Evolutionary conservation across 371 early-diverging fungal species (phyloP).

Genomic region (Zopfochytrium polystomum): DNA sequence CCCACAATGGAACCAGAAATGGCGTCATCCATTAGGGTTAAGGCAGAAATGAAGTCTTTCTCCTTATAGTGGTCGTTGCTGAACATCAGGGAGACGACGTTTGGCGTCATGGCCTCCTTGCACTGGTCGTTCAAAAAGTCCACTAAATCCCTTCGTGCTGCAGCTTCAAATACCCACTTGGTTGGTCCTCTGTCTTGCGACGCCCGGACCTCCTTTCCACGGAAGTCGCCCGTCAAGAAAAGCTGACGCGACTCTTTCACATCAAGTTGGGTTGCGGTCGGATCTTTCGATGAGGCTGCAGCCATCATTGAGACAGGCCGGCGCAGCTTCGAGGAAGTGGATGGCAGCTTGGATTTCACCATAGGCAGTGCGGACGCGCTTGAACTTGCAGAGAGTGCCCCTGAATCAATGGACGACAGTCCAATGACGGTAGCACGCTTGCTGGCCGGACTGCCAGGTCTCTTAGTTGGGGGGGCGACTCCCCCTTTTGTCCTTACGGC

Average conservation of each 20-base stretch:
- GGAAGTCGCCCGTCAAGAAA: conserved; percentile 60
- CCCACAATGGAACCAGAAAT: conserved; percentile 9
- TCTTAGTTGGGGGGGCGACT: no score
- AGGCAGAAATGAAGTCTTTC: conserved; percentile 62
- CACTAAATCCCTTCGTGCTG: conserved; percentile 66
- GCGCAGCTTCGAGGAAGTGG: no score
- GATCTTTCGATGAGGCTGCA: no score
- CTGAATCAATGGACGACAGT: not conserved
- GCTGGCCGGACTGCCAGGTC: no score
- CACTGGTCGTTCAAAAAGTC: conserved; percentile 61
- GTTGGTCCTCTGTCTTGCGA: conserved; percentile 61
- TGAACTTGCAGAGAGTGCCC: no score
- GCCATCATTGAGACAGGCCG: no score
- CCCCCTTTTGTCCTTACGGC: conserved; percentile 9
- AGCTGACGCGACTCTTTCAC: conserved; percentile 44
- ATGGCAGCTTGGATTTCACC: no score
- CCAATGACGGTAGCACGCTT: no score
- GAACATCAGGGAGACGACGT: conserved; percentile 63
- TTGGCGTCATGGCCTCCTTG: conserved; percentile 56
- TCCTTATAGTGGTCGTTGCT: conserved; percentile 81
- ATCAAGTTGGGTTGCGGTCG: no score
- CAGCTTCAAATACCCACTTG: conserved; percentile 72
- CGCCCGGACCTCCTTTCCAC: conserved; percentile 68
- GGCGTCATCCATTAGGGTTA: conserved; percentile 67
- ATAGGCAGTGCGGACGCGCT: no score